Base-by-base conservation (phyloP, 2,329 filamentous ascomycete species). In the Ophiostoma fasciatum region DNA sequence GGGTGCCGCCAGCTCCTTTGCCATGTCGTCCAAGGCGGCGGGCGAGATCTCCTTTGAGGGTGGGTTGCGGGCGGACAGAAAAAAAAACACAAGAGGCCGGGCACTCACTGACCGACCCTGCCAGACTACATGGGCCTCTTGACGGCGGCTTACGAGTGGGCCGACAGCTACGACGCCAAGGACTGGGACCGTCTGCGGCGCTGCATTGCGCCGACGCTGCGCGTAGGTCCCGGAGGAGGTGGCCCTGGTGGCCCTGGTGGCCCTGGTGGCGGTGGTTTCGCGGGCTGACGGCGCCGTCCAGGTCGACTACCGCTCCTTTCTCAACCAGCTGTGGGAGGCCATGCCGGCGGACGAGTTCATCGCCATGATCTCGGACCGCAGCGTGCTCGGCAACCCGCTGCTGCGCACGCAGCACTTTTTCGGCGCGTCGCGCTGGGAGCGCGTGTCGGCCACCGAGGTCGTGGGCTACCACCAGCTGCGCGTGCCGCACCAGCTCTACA, bases 291-390 rank as follows among this genome's bases (percentile, higher is more conserved):
- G 31, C 34, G 11, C 40, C 29, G 21, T 9, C 25, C 53, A 78
- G 64, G 67, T 84, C 48, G 80, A 85, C 62, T 85, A 85, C 66
- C 71, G 68, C 34, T 64, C 66, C 28, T 71, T 77, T 53, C 64
- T 72, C 35, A 62, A 71, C 52, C 67, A 67, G 49, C 52, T 68
- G 38, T 77, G 71, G 71, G 64, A 70, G 33, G 61, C 64, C 33
- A 75, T 78, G 70, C 60, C 68, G 2, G 68, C 70, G 1, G 62
- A 68, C 4, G 69, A 76, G n/a, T 78, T 66, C 56, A 58, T 77
- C 50, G 48, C 54, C 43, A 75, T 78, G 70, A 59, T 74, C 45
- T 70, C 68, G 19, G 61, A 64, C 49, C 55, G 59, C 15, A 54
- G 60, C 3, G 71, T 78, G 42, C 59, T 79, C 19, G 73, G 74